A percentile compares a stretch with the other conserved stretches of the same genome.
Evolutionary conservation across 495 filamentous ascomycete species (phyloP).

Genomic region (Neurospora sp.): DNA sequence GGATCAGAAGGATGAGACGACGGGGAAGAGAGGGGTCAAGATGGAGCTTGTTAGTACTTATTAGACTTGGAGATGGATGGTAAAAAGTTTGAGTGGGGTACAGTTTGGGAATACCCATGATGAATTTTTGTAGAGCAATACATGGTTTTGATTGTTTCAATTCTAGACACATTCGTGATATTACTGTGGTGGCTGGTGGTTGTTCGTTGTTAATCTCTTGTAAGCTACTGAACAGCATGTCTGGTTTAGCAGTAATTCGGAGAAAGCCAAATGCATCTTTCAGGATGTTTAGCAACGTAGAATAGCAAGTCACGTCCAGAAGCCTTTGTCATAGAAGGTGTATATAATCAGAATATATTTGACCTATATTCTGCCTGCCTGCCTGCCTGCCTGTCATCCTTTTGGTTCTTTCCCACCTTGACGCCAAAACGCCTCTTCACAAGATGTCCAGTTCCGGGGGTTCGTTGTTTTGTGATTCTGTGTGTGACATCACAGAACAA

Average conservation of each 20-base stretch:
- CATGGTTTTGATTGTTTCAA: background rate
- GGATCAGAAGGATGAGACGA: constrained; percentile 85
- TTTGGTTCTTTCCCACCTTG: background rate
- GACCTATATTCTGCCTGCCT: background rate
- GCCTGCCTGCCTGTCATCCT: background rate
- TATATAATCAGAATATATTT: background rate
- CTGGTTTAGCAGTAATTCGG: too few relatives aligned
- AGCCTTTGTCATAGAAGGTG: background rate
- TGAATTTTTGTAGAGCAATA: background rate
- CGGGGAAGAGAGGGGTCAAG: constrained; percentile 83
- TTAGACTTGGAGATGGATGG: background rate
- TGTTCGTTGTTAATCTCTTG: too few relatives aligned
- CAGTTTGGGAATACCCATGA: background rate
- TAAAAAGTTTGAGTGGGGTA: background rate
- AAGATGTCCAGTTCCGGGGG: background rate
- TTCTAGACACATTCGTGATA: too few relatives aligned
- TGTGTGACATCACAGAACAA: background rate
- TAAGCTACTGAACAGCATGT: too few relatives aligned
- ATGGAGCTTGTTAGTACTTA: constrained; percentile 47
- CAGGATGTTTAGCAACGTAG: too few relatives aligned
- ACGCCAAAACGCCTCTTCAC: constrained; percentile 12
- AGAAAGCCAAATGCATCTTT: too few relatives aligned
- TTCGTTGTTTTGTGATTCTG: background rate
- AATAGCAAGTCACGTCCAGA: background rate
- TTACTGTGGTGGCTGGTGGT: too few relatives aligned